Base-by-base conservation (phyloP, 495 filamentous ascomycete species). In the Aspergillus avenaceus region DNA sequence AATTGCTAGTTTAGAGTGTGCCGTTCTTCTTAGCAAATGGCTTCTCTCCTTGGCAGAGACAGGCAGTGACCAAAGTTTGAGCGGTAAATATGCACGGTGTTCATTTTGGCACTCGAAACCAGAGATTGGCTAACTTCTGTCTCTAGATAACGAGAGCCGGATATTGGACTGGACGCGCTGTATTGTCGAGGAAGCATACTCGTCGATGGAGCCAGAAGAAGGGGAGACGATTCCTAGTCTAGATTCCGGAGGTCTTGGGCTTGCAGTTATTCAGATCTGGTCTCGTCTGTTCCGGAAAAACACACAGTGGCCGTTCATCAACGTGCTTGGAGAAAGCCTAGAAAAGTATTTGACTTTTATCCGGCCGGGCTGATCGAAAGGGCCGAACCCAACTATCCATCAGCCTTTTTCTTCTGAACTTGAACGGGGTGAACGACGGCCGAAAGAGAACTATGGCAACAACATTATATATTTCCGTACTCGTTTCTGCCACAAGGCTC, bases 1-100 rank as follows among this genome's bases (percentile, higher is more conserved):
- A 0, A 60, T 77, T 13, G 72, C 68, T 7, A 73, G 69, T 45
- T 59, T 77, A 9, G 74, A 79, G 53, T 79, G 72, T 44, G 76
- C 72, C 0, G 62, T 77, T 4, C 52, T 77, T 8, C 56, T 77
- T 0, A 75, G 71, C 48, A 72, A 77, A 53, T 79, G 75, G 77
- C 63, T 80, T 9, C 58, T 71, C 21, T 69, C 61, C 1, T 42
- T 71, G 37, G 59, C 62, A 1, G 66, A 69, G 41, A 57, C 64
- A 0, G 62, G 58, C 0, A 56, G 52, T 3, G 61, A 65, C 31
- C 67, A 67, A 22, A 57, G 46, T 4, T 45, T 67, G 13, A 70
- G 67, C 41, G 65, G 69, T 72, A 60, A 41, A 58, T 34, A 18
- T 21, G 27, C 1, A 41, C 41, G 4, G 23, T n/a, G 22, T 38